These are phyloP conservation scores for Coniochaeta sp. DNA, from an alignment of 2,329 filamentous ascomycete species.

Conservation along the genomic window DNA sequence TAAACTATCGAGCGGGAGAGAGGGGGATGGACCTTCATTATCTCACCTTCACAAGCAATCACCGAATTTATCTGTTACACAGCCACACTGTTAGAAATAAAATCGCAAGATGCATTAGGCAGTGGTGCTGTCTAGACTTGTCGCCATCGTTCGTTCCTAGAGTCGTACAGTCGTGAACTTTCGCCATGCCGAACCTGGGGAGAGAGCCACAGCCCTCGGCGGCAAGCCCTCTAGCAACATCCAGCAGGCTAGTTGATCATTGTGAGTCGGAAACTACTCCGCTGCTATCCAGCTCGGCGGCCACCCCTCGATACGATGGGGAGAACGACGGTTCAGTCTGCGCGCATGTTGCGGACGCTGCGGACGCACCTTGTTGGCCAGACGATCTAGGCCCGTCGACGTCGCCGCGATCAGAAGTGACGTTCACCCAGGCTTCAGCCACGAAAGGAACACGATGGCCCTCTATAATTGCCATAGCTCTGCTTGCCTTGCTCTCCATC, in stretches of 20 bases:
- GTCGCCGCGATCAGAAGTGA: conserved; percentile 6
- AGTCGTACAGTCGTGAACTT: background rate
- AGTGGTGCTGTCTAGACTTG: background rate
- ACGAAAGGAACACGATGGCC: conserved; percentile 57
- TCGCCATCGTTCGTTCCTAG: background rate
- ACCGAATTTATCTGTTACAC: background rate
- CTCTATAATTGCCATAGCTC: conserved; percentile 63
- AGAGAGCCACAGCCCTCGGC: conserved; percentile 34
- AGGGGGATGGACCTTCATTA: background rate
- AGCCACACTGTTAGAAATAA: background rate
- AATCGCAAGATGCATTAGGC: background rate
- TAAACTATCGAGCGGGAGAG: too few relatives aligned
- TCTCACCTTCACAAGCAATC: background rate
- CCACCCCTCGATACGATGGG: conserved; percentile 30
- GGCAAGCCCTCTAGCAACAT: conserved; percentile 16
- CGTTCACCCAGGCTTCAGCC: conserved; percentile 14
- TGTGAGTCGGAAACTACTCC: conserved; percentile 38
- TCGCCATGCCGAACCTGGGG: conserved; percentile 36
- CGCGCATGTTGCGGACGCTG: background rate
- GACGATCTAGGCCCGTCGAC: background rate
- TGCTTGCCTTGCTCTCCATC: conserved; percentile 56
- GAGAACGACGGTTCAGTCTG: conserved; percentile 21
- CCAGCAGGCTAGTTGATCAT: conserved; percentile 14
- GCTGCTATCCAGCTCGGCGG: conserved; percentile 33
- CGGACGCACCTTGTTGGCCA: background rate